These are phyloP conservation scores for Naganishia vaughanmartiniae DNA, from an alignment of 768 basidiomycete species.

Conservation along the genomic window DNA sequence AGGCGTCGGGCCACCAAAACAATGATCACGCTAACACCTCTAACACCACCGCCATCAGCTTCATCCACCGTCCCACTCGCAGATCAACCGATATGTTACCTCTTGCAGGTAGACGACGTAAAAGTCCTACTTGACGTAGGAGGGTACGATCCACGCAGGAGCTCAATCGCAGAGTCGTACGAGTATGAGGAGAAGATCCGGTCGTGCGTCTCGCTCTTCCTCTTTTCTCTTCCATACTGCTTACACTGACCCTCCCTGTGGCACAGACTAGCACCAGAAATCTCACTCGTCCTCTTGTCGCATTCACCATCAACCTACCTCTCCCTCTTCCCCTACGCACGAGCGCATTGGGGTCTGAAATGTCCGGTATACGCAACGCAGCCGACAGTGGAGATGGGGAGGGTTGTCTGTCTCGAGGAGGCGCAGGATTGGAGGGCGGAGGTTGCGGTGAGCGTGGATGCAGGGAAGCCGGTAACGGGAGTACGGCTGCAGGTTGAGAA, in stretches of 20 bases:
- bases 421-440: constrained; percentile 64
- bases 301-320: constrained; percentile 87
- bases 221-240: background rate
- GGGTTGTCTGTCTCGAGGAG: constrained; percentile 85
- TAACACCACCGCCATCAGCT: constrained; percentile 61
- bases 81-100: constrained; percentile 62
- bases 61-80: constrained; percentile 62
- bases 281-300: constrained; percentile 88
- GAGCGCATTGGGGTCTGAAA: constrained; percentile 78
- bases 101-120: constrained; percentile 91
- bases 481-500: background rate
- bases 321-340: constrained; percentile 89
- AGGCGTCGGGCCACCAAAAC: background rate
- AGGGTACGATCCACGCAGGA: constrained; percentile 55
- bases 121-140: constrained; percentile 92
- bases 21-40: constrained; percentile 93
- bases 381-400: constrained; percentile 91
- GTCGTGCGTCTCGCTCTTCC: constrained; percentile 38
- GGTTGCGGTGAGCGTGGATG: constrained; percentile 46
- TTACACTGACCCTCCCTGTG: no score
- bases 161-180: constrained; percentile 35
- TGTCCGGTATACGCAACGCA: constrained; percentile 92
- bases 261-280: constrained; percentile 67
- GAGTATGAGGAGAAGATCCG: constrained; percentile 49
- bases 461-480: constrained; percentile 23